Evolutionary conservation across 345 rosid genomes (phyloP), one percentile per base, ranked within the genome.

Genomic region (Rhizophora mangle): DNA sequence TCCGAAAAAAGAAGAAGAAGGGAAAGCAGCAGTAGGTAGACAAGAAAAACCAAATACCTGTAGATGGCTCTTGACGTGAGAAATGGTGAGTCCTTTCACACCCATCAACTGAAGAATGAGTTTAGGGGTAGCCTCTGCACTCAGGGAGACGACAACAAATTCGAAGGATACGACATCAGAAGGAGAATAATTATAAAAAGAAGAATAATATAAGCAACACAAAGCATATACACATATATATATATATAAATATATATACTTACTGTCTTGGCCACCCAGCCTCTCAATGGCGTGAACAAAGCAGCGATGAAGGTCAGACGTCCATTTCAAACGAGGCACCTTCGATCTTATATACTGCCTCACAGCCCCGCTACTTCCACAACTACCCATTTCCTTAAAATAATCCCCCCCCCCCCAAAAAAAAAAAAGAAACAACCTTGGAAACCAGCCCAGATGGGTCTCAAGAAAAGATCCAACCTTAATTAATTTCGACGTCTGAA

Each of bases 311-410:
- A 55, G 59, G 13, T 55, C 59, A 9, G 59, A 30, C 15, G 59
- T 55, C 59, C 59, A 55, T 21, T 30, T 22, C 24, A 55, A 26
- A 22, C 59, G 24, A 21, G 59, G 59, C 59, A 22, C 29, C 59
- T 55, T 22, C 6, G 59, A 55, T 55, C 59, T 55, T 8, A 55
- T 5, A 22, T 55, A 55, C 11, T 22, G 59, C 27, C 36, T 30
- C 21, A 30, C 62, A n/a, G 87, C 79, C 18, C 92, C 92, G 74
- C 82, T 87, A 67, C 93, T 85, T 63, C 90, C 88, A 70, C 92
- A 86, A 65, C 80, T 85, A 57, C 87, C 96, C 97, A 93, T 90
- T 24, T 34, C 30, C 53, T 39, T 0, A 39, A 39, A 39, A 39
- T 2, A 39, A 2, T n/a, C n/a, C 13, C 24, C 24, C 24, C 24